A percentile compares a stretch with the other conserved stretches of the same genome.
Conservation (phyloP, 1,139 yeast species). For the Hyphopichia pseudoburtonii region DNA sequence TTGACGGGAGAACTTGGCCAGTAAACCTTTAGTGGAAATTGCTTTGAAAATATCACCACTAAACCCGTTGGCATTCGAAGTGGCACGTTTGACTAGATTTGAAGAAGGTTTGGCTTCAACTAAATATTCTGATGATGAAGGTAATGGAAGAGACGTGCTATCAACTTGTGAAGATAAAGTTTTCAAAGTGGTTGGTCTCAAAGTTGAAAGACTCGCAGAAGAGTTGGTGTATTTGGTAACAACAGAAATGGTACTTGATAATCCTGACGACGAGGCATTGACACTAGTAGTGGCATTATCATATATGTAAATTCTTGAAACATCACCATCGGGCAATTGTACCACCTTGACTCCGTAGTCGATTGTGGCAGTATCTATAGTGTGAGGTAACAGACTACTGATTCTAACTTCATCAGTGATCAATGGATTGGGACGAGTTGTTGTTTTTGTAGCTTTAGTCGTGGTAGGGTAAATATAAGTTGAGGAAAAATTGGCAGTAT, state of each 20-base stretch:
- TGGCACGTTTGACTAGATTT: not conserved
- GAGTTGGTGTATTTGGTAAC: not conserved
- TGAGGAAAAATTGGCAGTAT: not conserved
- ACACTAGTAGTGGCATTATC: not conserved
- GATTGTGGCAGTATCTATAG: not conserved
- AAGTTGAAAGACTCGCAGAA: not conserved
- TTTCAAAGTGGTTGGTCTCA: not conserved
- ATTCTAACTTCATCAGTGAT: not conserved
- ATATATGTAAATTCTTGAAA: too few species aligned
- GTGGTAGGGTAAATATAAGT: not conserved
- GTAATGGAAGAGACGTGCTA: too few species aligned
- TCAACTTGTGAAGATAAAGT: not conserved
- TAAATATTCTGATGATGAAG: not conserved
- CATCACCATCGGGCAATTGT: not conserved
- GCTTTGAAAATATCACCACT: conserved; percentile 39
- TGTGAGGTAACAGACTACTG: not conserved
- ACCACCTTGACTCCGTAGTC: not conserved
- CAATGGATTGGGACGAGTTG: conserved; percentile 1
- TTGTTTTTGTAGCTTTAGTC: not conserved
- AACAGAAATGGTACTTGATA: not conserved
- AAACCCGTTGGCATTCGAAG: conserved; percentile 3
- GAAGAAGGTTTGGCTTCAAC: not conserved
- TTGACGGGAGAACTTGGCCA: conserved; percentile 36
- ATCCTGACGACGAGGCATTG: not conserved
- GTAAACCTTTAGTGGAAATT: conserved; percentile 43